Base-by-base conservation (phyloP, 208 protist genomes). In the Lotmaria passim region DNA sequence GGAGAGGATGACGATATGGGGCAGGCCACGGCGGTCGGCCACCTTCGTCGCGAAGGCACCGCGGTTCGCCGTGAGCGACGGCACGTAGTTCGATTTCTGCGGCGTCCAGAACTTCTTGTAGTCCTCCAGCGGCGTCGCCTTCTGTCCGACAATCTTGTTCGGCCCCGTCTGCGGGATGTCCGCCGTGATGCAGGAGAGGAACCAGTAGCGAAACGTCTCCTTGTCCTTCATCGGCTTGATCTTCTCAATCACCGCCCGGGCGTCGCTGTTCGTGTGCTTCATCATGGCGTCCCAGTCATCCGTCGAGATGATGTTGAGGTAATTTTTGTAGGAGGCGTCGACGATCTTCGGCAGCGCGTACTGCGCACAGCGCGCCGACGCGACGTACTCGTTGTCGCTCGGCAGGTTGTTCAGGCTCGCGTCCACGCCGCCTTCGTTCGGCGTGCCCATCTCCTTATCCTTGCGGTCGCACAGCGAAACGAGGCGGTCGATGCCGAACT, bases 121-220 rank as follows among this genome's bases (percentile, higher is more conserved):
- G 46, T 94, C 89, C 51, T 94, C 84, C 17, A 88, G 41, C 26
- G 75, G 60, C 23, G 85, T 87, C 8, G 52, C 63, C 69, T 81
- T 89, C 63, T 91, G 91, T 39, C 89, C 89, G 30, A 94, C 82
- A 17, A 94, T 81, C 75, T 91, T 93, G 78, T 95, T 95, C 34
- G 90, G 87, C n/a, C 90, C 90, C 55, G 85, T 70, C 66, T 90
- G 77, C 41, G 90, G 87, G 19, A 76, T 57, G 67, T 95, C 90
- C 23, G 90, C 90, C n/a, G 85, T 92, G 51, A 93, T 75, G 71
- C 80, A 87, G 43, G 90, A 60, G 30, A 95, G 80, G 47, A 95
- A 84, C 90, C 90, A 95, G 66, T 95, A 93, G 62, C 84, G 81
- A 75, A 95, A 95, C 14, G 76, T 84, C 61, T 92, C 86, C 34